These are phyloP conservation scores for Endoconidiophora polonica DNA, from an alignment of 2,329 filamentous ascomycete species.

Conservation along the genomic window DNA sequence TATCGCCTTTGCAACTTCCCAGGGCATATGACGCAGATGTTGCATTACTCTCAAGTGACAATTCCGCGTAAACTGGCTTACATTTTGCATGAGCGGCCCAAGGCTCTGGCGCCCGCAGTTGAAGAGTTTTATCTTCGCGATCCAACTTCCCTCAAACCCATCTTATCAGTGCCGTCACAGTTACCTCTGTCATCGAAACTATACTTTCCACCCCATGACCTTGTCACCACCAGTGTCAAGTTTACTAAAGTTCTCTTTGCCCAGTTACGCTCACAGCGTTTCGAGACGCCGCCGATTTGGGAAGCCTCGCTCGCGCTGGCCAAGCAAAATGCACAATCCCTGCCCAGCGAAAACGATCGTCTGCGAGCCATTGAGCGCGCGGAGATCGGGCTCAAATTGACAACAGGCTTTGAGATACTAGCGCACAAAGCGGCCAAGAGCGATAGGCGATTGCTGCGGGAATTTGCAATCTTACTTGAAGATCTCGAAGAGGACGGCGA, in stretches of 20 bases:
- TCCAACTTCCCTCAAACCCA: conserved; percentile 52
- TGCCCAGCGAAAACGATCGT: not conserved
- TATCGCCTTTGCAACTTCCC: conserved; percentile 78
- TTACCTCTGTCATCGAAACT: conserved; percentile 29
- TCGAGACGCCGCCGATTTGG: conserved; percentile 45
- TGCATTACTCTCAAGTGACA: conserved; percentile 58
- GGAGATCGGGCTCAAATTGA: conserved; percentile 75
- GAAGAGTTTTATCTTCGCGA: conserved; percentile 91
- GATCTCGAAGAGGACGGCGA: conserved; percentile 60
- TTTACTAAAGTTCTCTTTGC: conserved; percentile 87
- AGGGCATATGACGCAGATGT: conserved; percentile 49
- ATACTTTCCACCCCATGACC: conserved; percentile 57
- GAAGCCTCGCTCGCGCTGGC: conserved; percentile 15
- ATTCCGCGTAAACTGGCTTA: conserved; percentile 71
- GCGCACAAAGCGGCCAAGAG: conserved; percentile 48
- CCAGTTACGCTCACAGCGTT: conserved; percentile 74
- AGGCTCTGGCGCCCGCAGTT: conserved; percentile 63
- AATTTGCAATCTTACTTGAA: conserved; percentile 59
- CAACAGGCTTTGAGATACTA: conserved; percentile 83
- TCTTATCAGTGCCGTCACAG: conserved; percentile 29
- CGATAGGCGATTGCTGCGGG: conserved; percentile 52
- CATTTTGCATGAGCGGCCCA: conserved; percentile 57
- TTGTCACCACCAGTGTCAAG: conserved; percentile 60
- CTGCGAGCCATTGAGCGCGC: conserved; percentile 22
- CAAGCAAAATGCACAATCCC: not conserved